Conservation (phyloP, 1,139 yeast species). For the Kodamaea alishanica region DNA sequence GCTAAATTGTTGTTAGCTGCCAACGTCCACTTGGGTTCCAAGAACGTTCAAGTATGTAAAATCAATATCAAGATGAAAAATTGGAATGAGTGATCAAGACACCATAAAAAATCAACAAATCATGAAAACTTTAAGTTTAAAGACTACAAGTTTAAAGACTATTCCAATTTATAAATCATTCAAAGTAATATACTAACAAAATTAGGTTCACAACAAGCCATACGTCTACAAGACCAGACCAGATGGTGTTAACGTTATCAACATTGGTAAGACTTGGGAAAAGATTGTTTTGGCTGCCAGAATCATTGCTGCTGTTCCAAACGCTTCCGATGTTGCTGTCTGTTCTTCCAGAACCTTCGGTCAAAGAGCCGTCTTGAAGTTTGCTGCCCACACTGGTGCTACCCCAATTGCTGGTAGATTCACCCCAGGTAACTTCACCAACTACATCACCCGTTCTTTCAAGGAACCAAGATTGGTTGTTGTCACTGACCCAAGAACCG, state of each 20-base stretch:
- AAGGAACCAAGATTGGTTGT: conserved; percentile 99
- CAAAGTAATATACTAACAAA: conserved; percentile 34
- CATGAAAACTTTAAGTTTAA: not conserved
- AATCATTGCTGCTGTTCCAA: conserved; percentile 99
- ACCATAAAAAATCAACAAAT: not conserved
- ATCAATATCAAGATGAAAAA: conserved; percentile 1
- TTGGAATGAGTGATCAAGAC: conserved; percentile 4
- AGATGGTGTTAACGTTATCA: conserved; percentile 98
- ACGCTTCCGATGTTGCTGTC: conserved; percentile 97
- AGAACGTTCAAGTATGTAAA: conserved; percentile 93
- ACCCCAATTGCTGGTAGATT: conserved; percentile 99
- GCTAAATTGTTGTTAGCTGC: conserved; percentile 99
- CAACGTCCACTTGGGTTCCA: conserved; percentile 99
- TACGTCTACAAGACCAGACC: conserved; percentile 99
- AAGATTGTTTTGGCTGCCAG: conserved; percentile 99
- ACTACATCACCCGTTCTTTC: conserved; percentile 99
- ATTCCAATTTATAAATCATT: conserved; percentile 5
- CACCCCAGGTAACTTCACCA: conserved; percentile 99
- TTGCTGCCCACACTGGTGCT: conserved; percentile 99
- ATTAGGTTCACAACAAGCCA: conserved; percentile 95
- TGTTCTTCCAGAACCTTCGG: conserved; percentile 99
- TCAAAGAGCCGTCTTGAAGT: conserved; percentile 99
- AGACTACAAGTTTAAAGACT: no score
- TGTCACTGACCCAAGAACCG: conserved; percentile 99
- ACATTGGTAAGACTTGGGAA: conserved; percentile 99